Evolutionary conservation across 78 protist species (phyloP), one percentile per base, ranked within the genome.

Genomic region (Dictyostelium purpureum): DNA sequence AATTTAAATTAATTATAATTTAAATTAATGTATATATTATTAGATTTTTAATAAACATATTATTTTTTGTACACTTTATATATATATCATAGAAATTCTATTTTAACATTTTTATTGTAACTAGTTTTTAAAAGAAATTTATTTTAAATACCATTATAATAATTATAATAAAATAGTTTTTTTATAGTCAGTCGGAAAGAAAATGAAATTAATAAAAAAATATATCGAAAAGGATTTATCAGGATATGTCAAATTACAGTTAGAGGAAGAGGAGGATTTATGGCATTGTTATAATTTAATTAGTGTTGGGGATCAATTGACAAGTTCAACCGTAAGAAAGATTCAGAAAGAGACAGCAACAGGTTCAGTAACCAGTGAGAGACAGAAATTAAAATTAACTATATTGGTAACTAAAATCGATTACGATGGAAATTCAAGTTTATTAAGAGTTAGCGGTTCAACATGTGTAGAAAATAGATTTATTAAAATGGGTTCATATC

Each of bases 401-500:
- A 35, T 98, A 14, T 38, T 51, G 2, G 97, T 97, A 1, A 63
- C 18, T 19, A 76, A 56, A 31, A 74, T 95, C 28, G 96, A 96
- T 6, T 96, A 96, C 37, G 99, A 98, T 65, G 26, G 93, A 0
- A 57, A 91, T 28, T 93, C 88, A 12, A 61, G 90, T 52, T 43
- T 67, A 21, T 61, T 97, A 7, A 88, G 98, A 16, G 40, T 96
- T 12, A 88, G 71, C 31, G 99, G 98, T 2, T 35, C 70, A 1
- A 82, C 85, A 35, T 57, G 89, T 61, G 88, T 61, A 2, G 98
- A 97, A 57, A 95, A 95, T 81, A 24, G 76, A 40, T 45, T 49
- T n/a, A 96, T 97, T 11, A 89, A 90, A 88, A 0, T 90, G 54
- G 99, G 99, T 16, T 79, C 79, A 11, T 85, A 35, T 70, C 99